phyloP scores from a whole-genome alignment of 2,329 filamentous ascomycete species.

The Fusarium abutilonis region DNA sequence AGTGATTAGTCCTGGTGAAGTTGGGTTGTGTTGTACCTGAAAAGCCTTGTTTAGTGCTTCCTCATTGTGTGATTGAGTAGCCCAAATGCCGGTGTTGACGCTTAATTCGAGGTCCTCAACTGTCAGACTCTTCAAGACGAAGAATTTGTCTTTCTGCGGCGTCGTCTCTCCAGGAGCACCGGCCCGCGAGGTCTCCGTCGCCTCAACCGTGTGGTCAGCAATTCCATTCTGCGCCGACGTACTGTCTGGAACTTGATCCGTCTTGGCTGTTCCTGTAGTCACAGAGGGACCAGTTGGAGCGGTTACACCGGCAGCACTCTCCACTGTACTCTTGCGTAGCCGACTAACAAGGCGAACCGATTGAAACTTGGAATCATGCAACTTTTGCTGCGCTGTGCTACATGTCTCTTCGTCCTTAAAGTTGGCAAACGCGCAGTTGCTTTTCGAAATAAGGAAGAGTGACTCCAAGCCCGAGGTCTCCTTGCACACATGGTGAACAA shows the following conservation, averaged over 20 bases:
- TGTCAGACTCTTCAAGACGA: conserved; percentile 92
- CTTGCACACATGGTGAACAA: conserved; percentile 91
- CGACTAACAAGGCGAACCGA: conserved; percentile 87
- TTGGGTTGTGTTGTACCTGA: conserved; percentile 63
- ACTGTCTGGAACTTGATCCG: conserved; percentile 23
- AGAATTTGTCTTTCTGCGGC: conserved; percentile 76
- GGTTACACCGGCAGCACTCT: conserved; percentile 57
- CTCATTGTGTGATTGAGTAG: conserved; percentile 94
- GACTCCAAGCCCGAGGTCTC: conserved; percentile 84
- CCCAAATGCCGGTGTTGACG: conserved; percentile 89
- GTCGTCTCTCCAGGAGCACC: conserved; percentile 16
- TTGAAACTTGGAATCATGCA: conserved; percentile 91
- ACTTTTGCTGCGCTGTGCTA: conserved; percentile 77
- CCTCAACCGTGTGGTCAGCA: conserved; percentile 11
- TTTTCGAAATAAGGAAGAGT: conserved; percentile 93
- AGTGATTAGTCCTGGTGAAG: neutral
- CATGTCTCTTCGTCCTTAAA: conserved; percentile 85
- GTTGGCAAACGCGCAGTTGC: conserved; percentile 97
- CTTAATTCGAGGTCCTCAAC: conserved; percentile 90
- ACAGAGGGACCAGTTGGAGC: conserved; percentile 66
- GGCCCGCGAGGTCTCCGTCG: conserved; percentile 1
- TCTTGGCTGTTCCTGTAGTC: conserved; percentile 44
- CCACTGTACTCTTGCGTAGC: conserved; percentile 68
- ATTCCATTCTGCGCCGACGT: conserved; percentile 6
- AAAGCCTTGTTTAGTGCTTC: conserved; percentile 83